Evolutionary conservation across 164 flowering plant species (phyloP).

Genomic region (Warburgia ugandensis): DNA sequence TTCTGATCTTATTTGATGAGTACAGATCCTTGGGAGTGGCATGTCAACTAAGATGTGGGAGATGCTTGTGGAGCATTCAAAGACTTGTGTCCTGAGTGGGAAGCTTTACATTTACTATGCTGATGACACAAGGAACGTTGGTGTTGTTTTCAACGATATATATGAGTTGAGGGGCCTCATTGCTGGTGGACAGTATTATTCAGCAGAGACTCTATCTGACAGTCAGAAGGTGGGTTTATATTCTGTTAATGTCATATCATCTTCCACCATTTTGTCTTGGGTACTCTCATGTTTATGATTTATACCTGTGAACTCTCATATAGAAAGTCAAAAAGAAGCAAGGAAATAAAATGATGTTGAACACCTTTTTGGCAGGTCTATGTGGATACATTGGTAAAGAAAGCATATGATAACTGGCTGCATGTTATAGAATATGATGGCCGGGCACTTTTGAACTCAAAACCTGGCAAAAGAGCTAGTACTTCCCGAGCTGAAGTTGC

Average conservation of each 20-base stretch:
- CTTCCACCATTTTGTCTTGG: too few relatives aligned
- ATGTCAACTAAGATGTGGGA: constrained; percentile 99
- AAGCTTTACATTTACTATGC: constrained; percentile 51
- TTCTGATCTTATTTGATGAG: constrained; percentile 5
- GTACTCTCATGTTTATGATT: too few relatives aligned
- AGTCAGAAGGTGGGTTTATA: constrained; percentile 62
- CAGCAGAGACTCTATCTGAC: constrained; percentile 73
- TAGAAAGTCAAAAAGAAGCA: too few relatives aligned
- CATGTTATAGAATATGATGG: constrained; percentile 92
- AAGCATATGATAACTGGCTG: constrained; percentile 95
- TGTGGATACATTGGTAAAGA: constrained; percentile 83
- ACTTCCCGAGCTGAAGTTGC: constrained; percentile 30
- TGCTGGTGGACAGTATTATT: constrained; percentile 52
- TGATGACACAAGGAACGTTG: constrained; percentile 67
- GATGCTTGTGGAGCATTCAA: constrained; percentile 82
- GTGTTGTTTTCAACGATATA: constrained; percentile 81
- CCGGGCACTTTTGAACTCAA: constrained; percentile 51
- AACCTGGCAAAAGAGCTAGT: constrained; percentile 29
- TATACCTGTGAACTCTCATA: too few relatives aligned
- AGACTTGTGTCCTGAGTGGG: constrained; percentile 84
- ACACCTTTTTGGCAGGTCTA: constrained; percentile 38
- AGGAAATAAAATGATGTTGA: not conserved
- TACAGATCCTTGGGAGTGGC: constrained; percentile 93
- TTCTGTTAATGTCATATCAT: too few relatives aligned
- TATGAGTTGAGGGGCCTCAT: constrained; percentile 79